A percentile compares a stretch with the other conserved stretches of the same genome.
phyloP scores from a whole-genome alignment of 2,329 filamentous ascomycete species.

The Microascus cirrosus region DNA sequence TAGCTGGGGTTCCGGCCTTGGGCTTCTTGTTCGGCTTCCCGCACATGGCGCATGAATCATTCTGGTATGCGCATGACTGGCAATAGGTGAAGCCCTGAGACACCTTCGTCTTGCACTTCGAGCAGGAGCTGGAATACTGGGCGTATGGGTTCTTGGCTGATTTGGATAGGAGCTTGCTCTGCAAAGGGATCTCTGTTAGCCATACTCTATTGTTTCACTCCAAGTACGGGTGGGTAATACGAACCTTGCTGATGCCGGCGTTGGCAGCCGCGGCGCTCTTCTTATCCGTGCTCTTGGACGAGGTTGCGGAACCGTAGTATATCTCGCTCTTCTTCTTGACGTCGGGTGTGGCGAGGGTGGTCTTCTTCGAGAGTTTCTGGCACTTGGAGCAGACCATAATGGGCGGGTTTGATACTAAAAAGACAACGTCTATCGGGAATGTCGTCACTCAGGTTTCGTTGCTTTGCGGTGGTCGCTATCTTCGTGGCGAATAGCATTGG shows the following conservation, averaged over 20 bases:
- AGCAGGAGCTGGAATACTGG: constrained; percentile 49
- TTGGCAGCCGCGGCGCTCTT: constrained; percentile 44
- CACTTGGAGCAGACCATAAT: constrained; percentile 55
- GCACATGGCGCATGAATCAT: constrained; percentile 51
- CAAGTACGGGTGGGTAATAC: not conserved
- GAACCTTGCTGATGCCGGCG: constrained; percentile 48
- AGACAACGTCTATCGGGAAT: too few species aligned
- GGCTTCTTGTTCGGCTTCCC: constrained; percentile 45
- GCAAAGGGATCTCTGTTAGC: not conserved
- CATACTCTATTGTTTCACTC: not conserved
- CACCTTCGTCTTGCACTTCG: constrained; percentile 52
- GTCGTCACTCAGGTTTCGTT: too few species aligned
- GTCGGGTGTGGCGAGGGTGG: constrained; percentile 46
- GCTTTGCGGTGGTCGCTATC: too few species aligned
- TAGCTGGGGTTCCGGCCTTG: constrained; percentile 36
- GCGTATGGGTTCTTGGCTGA: constrained; percentile 56
- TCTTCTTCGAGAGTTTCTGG: constrained; percentile 45
- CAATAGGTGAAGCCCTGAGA: constrained; percentile 49
- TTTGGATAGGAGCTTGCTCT: constrained; percentile 55
- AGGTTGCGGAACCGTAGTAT: constrained; percentile 49
- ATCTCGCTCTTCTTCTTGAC: constrained; percentile 59
- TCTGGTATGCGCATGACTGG: constrained; percentile 51
- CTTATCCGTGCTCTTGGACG: constrained; percentile 23
- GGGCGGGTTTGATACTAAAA: not conserved
- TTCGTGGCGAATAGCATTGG: too few species aligned